These are phyloP conservation scores for Poronia punctata DNA, from an alignment of 495 filamentous ascomycete genomes.

Conservation along the genomic window DNA sequence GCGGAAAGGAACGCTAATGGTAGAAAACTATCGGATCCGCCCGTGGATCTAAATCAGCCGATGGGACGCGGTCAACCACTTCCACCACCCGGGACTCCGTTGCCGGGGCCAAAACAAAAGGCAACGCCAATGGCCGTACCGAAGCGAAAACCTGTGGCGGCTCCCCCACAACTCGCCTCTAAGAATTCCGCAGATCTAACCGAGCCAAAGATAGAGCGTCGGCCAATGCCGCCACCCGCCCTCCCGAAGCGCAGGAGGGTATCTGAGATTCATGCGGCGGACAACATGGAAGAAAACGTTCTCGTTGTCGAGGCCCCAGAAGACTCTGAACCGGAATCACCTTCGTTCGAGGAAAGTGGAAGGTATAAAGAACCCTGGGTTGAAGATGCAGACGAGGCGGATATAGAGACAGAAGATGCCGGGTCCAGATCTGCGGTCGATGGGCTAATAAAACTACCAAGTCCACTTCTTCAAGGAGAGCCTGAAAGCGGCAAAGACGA, in stretches of 20 bases:
- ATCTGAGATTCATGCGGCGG: conserved; percentile 18
- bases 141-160: conserved; percentile 34
- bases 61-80: conserved; percentile 70
- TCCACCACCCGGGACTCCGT: conserved; percentile 64
- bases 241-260: conserved; percentile 20
- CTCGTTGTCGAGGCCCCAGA: conserved; percentile 54
- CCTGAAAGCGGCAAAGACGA: neutral
- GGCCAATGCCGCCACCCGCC: conserved; percentile 37
- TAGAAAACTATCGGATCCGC: conserved; percentile 19
- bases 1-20: conserved; percentile 26
- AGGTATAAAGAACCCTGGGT: conserved; percentile 37
- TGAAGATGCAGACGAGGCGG: conserved; percentile 29
- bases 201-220: conserved; percentile 26
- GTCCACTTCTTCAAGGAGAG: neutral
- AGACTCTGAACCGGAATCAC: conserved; percentile 52
- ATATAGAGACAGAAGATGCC: conserved; percentile 12
- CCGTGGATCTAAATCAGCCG: conserved; percentile 52
- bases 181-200: conserved; percentile 15
- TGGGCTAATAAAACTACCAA: neutral
- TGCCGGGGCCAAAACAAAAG: conserved; percentile 49
- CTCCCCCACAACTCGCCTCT: conserved; percentile 25
- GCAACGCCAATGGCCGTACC: conserved; percentile 51
- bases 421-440: neutral
- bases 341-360: conserved; percentile 18
- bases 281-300: conserved; percentile 38